phyloP scores from a whole-genome alignment of 805 yeast species.

The Myxozyma udenii region DNA sequence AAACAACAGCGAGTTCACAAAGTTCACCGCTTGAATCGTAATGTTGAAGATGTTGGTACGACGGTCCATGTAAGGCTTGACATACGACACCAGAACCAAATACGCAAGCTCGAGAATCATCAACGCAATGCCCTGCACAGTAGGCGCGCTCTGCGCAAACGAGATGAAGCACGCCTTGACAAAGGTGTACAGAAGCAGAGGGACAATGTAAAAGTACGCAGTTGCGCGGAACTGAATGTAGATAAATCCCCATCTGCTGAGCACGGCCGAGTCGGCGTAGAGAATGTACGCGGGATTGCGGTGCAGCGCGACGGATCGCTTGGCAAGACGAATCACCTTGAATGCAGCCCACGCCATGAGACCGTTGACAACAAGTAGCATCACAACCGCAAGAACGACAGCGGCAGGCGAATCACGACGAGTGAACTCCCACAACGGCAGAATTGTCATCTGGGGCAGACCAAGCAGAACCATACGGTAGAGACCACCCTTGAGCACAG shows the following conservation, averaged over 20 bases:
- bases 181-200: conserved; percentile 62
- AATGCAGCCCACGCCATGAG: conserved; percentile 69
- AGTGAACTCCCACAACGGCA: conserved; percentile 88
- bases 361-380: conserved; percentile 56
- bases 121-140: conserved; percentile 72
- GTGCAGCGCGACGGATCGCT: conserved; percentile 64
- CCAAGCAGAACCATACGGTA: conserved; percentile 80
- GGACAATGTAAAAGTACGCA: conserved; percentile 74
- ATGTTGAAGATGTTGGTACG: conserved; percentile 93
- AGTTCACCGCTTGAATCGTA: conserved; percentile 71
- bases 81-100: conserved; percentile 60
- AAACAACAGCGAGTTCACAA: conserved; percentile 81
- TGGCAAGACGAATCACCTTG: conserved; percentile 72
- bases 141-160: conserved; percentile 75
- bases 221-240: conserved; percentile 90
- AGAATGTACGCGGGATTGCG: conserved; percentile 90
- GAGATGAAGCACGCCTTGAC: conserved; percentile 82
- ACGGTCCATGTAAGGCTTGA: conserved; percentile 90
- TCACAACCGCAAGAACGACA: conserved; percentile 71
- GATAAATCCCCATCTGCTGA: conserved; percentile 87
- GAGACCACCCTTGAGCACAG: conserved; percentile 82
- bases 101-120: conserved; percentile 73
- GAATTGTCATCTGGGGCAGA: conserved; percentile 77
- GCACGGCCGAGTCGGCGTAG: conserved; percentile 74
- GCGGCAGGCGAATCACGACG: conserved; percentile 80